Evolutionary conservation across 768 basidiomycete species (phyloP).

Genomic region (Hirschioporus abietinus): DNA sequence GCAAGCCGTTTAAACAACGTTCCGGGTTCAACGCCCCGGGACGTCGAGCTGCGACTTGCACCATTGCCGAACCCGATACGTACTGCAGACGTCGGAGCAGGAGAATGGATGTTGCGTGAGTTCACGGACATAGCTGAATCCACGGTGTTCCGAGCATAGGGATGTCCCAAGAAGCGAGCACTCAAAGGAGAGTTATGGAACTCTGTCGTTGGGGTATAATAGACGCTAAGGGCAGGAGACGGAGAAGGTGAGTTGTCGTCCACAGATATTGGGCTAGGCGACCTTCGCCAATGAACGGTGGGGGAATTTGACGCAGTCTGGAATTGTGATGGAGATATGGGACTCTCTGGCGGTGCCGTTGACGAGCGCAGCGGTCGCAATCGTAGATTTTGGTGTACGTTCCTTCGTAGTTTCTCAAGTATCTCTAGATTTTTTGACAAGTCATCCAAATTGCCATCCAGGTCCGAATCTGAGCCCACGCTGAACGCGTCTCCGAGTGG

Average conservation of each 20-base stretch:
- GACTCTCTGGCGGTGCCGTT: conserved; percentile 43
- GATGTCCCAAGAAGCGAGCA: conserved; percentile 25
- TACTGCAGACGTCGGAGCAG: conserved; percentile 11
- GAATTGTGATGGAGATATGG: conserved; percentile 20
- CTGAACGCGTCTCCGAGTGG: conserved; percentile 13
- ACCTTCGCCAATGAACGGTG: conserved; percentile 16
- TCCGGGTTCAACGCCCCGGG: conserved; percentile 40
- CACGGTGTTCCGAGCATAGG: conserved; percentile 10
- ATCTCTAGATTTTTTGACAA: conserved; percentile 61
- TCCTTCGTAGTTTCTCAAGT: conserved; percentile 64
- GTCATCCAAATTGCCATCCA: conserved; percentile 42
- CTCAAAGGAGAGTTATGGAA: conserved; percentile 22
- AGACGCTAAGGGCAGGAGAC: conserved; percentile 33
- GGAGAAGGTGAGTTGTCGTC: conserved; percentile 13
- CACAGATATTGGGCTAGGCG: conserved; percentile 42
- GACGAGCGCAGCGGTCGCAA: conserved; percentile 70
- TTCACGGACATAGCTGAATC: conserved; percentile 1
- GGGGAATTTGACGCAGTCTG: conserved; percentile 12
- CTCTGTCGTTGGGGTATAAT: conserved; percentile 50
- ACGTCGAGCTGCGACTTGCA: conserved; percentile 13
- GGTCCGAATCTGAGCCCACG: conserved; percentile 19
- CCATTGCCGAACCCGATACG: not conserved
- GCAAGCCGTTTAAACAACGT: conserved; percentile 43
- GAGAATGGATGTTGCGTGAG: conserved; percentile 1
- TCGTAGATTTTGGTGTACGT: conserved; percentile 70